These are phyloP conservation scores for Pseudonectria buxi DNA, from an alignment of 2,329 filamentous ascomycete species.

Conservation along the genomic window DNA sequence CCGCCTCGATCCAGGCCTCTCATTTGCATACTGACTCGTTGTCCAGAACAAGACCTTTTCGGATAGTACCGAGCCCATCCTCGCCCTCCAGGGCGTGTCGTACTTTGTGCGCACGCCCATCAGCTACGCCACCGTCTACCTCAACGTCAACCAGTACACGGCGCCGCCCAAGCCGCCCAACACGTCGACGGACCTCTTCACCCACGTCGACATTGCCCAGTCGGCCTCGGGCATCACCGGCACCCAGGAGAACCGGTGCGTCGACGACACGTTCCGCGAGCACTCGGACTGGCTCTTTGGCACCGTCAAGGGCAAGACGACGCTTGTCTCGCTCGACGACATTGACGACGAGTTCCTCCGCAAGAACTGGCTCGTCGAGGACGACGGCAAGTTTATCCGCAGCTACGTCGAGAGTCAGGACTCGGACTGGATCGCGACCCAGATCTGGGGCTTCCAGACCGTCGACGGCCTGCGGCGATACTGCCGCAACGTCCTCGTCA, in stretches of 20 bases:
- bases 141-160: constrained; percentile 52
- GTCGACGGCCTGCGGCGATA: constrained; percentile 47
- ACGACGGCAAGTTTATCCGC: constrained; percentile 56
- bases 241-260: constrained; percentile 49
- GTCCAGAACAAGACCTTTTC: constrained; percentile 70
- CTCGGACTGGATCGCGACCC: constrained; percentile 47
- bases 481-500: constrained; percentile 45
- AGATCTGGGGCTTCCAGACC: constrained; percentile 56
- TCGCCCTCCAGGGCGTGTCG: constrained; percentile 65
- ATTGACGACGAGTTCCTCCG: constrained; percentile 51
- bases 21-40: too few relatives aligned
- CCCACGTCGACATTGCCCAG: constrained; percentile 68
- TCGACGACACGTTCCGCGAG: constrained; percentile 48
- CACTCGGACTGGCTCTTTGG: constrained; percentile 80
- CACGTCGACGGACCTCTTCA: constrained; percentile 33
- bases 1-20: too few relatives aligned
- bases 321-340: constrained; percentile 41
- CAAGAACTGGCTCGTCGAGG: constrained; percentile 53
- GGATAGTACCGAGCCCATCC: constrained; percentile 59
- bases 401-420: constrained; percentile 52
- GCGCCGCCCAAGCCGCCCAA: constrained; percentile 36
- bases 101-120: constrained; percentile 70
- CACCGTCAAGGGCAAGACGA: constrained; percentile 53
- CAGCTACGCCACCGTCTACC: constrained; percentile 59
- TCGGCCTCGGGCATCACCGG: constrained; percentile 64